A percentile compares a stretch with the other conserved stretches of the same genome.
Evolutionary conservation across 2,329 filamentous ascomycete species (phyloP).

Genomic region (Colletotrichum musicola): DNA sequence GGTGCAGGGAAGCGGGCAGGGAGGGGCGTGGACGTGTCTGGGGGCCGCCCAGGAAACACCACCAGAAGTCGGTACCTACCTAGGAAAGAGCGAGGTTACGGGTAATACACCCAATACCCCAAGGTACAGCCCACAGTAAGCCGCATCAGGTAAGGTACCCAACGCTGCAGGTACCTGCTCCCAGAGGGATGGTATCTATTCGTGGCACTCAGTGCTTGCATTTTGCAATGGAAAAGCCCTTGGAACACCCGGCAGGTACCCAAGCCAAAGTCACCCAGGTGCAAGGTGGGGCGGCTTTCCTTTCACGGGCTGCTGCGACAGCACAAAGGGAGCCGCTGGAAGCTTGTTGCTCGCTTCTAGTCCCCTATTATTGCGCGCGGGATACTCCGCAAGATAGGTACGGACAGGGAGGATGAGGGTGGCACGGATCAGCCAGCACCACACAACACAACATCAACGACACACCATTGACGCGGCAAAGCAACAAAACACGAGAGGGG

Average conservation of each 20-base stretch:
- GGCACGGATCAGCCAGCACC: too few relatives aligned
- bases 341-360: constrained; percentile 19
- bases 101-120: too few relatives aligned
- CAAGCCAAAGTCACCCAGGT: too few relatives aligned
- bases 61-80: too few relatives aligned
- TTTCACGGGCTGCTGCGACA: constrained; percentile 31
- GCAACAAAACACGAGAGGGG: background rate
- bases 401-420: too few relatives aligned
- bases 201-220: background rate
- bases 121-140: too few relatives aligned
- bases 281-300: constrained; percentile 4
- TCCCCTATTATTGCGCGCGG: background rate
- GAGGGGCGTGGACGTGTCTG: constrained; percentile 21
- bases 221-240: too few relatives aligned
- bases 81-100: too few relatives aligned
- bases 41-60: background rate
- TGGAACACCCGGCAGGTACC: too few relatives aligned
- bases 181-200: too few relatives aligned
- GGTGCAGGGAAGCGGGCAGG: constrained; percentile 22
- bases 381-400: background rate
- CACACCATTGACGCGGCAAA: background rate
- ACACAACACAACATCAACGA: constrained; percentile 7
- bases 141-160: constrained; percentile 1
- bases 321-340: constrained; percentile 30
- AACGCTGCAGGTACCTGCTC: constrained; percentile 1